A percentile compares a stretch with the other conserved stretches of the same genome.
Conservation (phyloP, 768 basidiomycete species). For the Omphalotus guepiniiformis region DNA sequence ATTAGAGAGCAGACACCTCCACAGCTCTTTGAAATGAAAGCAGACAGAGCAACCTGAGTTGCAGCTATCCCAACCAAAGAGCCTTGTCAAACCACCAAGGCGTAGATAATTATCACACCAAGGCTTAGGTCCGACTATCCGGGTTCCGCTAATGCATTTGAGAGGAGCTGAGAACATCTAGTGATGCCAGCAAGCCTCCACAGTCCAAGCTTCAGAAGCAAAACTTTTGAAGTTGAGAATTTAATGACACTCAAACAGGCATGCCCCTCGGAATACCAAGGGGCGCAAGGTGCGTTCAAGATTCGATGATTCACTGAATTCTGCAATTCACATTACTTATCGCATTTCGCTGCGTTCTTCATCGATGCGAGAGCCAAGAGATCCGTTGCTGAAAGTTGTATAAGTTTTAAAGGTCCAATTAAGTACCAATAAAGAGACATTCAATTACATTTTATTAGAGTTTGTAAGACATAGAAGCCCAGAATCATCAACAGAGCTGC, state of each 20-base stretch:
- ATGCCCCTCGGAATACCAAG: slow-evolving; percentile 71
- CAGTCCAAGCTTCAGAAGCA: slow-evolving; percentile 36
- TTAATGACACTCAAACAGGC: slow-evolving; percentile 74
- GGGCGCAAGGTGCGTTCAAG: slow-evolving; percentile 79
- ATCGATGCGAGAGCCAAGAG: slow-evolving; percentile 78
- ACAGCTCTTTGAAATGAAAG: too few species aligned
- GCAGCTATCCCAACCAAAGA: neutral
- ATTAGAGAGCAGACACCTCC: slow-evolving; percentile 18
- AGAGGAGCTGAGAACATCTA: slow-evolving; percentile 31
- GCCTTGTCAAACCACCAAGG: slow-evolving; percentile 17
- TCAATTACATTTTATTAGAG: slow-evolving; percentile 21
- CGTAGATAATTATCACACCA: slow-evolving; percentile 54
- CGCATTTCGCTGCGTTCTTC: slow-evolving; percentile 79
- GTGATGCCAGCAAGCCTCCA: slow-evolving; percentile 33
- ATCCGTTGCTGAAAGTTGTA: slow-evolving; percentile 60
- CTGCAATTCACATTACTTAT: slow-evolving; percentile 83
- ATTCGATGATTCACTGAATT: slow-evolving; percentile 81
- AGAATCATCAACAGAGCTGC: slow-evolving; percentile 11
- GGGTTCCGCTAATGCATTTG: slow-evolving; percentile 43
- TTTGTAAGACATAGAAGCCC: slow-evolving; percentile 24
- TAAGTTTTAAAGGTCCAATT: slow-evolving; percentile 23
- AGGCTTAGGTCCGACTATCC: slow-evolving; percentile 21
- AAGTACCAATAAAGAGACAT: slow-evolving; percentile 21
- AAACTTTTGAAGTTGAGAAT: slow-evolving; percentile 41
- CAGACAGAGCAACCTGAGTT: slow-evolving; percentile 4